Percentiles rank a stretch among this genome's conserved stretches.
These are phyloP conservation scores for Daldinia childiae DNA, from an alignment of 495 filamentous ascomycete species.

Conservation along the genomic window DNA sequence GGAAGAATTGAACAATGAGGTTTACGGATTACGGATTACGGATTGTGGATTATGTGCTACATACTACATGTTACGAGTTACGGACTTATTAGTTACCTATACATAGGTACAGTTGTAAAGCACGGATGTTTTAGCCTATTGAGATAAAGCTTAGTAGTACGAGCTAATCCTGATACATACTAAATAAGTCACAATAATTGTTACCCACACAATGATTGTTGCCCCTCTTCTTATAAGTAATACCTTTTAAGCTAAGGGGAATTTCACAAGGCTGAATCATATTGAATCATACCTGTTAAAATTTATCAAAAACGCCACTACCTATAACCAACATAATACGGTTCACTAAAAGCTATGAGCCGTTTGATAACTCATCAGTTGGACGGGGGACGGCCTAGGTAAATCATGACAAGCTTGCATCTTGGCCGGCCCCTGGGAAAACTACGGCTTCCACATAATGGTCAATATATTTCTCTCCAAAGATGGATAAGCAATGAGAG, in stretches of 20 bases:
- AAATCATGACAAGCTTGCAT: constrained; percentile 30
- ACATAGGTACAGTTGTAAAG: too few relatives aligned
- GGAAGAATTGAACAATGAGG: too few relatives aligned
- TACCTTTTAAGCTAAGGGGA: neutral
- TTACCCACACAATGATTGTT: too few relatives aligned
- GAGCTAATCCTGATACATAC: too few relatives aligned
- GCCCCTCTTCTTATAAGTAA: too few relatives aligned
- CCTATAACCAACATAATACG: neutral
- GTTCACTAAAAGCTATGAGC: constrained; percentile 29
- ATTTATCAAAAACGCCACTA: neutral
- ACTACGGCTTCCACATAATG: constrained; percentile 4
- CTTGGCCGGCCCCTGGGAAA: constrained; percentile 24
- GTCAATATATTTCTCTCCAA: neutral
- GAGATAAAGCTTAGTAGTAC: too few relatives aligned
- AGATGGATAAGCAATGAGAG: constrained; percentile 12
- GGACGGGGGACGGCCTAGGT: constrained; percentile 19
- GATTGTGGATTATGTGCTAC: too few relatives aligned
- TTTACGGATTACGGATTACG: too few relatives aligned
- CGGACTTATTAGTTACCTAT: too few relatives aligned
- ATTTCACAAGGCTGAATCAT: constrained; percentile 1
- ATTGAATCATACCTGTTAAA: neutral
- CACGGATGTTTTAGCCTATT: too few relatives aligned
- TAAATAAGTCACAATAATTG: too few relatives aligned
- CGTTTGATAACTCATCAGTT: constrained; percentile 19
- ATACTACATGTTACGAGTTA: too few relatives aligned